Base-by-base conservation (phyloP, 768 basidiomycete species). In the Boletus insuetus region DNA sequence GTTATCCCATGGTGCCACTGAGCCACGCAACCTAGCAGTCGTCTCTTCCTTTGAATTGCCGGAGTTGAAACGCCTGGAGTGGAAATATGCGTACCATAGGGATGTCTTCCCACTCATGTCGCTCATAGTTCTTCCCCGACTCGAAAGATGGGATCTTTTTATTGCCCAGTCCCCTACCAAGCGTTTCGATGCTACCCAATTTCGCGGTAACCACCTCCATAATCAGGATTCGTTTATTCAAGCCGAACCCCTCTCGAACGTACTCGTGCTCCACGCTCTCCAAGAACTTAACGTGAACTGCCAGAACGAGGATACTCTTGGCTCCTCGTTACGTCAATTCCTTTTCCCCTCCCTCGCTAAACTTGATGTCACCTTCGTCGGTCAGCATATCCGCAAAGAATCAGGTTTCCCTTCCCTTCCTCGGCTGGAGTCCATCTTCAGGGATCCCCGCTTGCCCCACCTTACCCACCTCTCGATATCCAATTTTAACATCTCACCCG, bases 381-480 rank as follows among this genome's bases (percentile, higher is more conserved):
- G 72, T 50, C 65, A 63, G 19, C 62, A 62, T 24, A 46, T 51
- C 32, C 63, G 60, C 44, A 65, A 60, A 56, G 63, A 59, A 39
- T 47, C 62, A 40, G 55, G 51, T 22, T 17, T 61, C 14, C 76
- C 78, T 14, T 49, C 60, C 7, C 68, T 84, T 50, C 79, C 79
- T 38, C 74, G 77, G 31, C 73, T 81, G 29, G 80, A 82, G 65
- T 75, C 70, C 37, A 71, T 85, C 53, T 81, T 84, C 63, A 77
- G 78, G 50, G 81, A 84, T 66, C 82, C 82, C 7, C 81, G 81
- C 47, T 75, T 83, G 29, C 76, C 73, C 4, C 62, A 71, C 51
- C 70, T 85, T 37, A 79, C 80, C 31, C 74, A 79, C 56, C 76
- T 85, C 54, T 77, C 79, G 17, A 61, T 85, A 44, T 76, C 79